Evolutionary conservation across 2,329 filamentous ascomycete species (phyloP).

Genomic region (Aspergillus sp.): DNA sequence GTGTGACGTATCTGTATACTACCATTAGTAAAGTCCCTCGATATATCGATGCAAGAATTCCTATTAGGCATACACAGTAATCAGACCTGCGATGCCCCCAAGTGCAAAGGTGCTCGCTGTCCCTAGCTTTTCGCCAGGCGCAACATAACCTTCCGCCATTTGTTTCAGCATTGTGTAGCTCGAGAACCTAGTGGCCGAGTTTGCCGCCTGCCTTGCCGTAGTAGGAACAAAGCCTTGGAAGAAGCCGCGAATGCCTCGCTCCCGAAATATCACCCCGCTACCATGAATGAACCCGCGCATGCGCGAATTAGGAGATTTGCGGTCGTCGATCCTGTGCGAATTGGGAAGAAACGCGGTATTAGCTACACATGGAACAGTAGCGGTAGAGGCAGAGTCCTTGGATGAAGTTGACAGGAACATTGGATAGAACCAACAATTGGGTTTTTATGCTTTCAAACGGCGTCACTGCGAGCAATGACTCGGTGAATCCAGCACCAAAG

Average conservation of each 20-base stretch:
- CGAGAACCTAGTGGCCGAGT: slow-evolving; percentile 87
- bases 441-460: slow-evolving; percentile 99
- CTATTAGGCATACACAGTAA: slow-evolving; percentile 67
- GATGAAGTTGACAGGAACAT: neutral
- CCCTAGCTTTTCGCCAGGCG: slow-evolving; percentile 92
- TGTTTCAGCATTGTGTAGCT: slow-evolving; percentile 90
- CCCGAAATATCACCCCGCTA: slow-evolving; percentile 78
- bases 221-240: slow-evolving; percentile 97
- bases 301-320: slow-evolving; percentile 79
- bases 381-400: neutral
- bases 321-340: slow-evolving; percentile 79
- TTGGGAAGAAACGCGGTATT: slow-evolving; percentile 4
- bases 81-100: slow-evolving; percentile 81
- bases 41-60: neutral
- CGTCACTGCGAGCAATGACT: slow-evolving; percentile 89
- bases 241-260: slow-evolving; percentile 86
- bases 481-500: slow-evolving; percentile 91
- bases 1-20: slow-evolving; percentile 51
- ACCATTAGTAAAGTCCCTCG: slow-evolving; percentile 6
- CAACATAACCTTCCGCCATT: slow-evolving; percentile 85
- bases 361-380: neutral
- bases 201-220: slow-evolving; percentile 90
- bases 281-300: slow-evolving; percentile 93
- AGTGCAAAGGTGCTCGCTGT: slow-evolving; percentile 85
- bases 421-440: slow-evolving; percentile 62